Percentiles rank a stretch among this genome's conserved stretches.
Evolutionary conservation across 2,329 filamentous ascomycete species (phyloP).

Genomic region (Venturia carpophila): DNA sequence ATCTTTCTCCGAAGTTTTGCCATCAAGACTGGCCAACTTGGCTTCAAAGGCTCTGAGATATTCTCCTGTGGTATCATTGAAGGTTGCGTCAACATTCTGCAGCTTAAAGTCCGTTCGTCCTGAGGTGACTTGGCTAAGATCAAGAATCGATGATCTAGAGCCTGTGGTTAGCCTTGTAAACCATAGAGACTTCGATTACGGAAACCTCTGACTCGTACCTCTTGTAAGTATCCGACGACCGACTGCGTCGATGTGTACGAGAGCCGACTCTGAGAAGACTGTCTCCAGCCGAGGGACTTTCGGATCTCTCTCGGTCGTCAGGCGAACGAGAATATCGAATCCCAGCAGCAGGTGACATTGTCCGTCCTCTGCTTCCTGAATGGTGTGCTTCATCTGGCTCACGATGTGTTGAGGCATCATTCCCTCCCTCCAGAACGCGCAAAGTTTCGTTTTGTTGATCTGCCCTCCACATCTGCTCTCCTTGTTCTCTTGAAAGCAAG

Average conservation of each 20-base stretch:
- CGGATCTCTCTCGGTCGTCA: neutral
- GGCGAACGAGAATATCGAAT: neutral
- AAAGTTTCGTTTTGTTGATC: neutral
- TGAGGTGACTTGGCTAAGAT: slow-evolving; percentile 43
- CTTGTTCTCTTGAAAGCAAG: slow-evolving; percentile 1
- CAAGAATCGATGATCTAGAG: neutral
- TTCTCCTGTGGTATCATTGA: slow-evolving; percentile 56
- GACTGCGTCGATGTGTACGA: neutral
- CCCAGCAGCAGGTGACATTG: slow-evolving; percentile 1
- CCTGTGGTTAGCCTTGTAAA: neutral
- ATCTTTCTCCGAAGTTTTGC: slow-evolving; percentile 48
- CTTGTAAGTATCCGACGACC: neutral
- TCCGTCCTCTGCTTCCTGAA: slow-evolving; percentile 2
- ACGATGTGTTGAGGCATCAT: neutral
- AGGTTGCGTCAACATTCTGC: slow-evolving; percentile 61
- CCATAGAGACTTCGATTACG: neutral
- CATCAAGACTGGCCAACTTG: slow-evolving; percentile 35
- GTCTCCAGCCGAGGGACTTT: neutral
- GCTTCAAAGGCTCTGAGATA: slow-evolving; percentile 53
- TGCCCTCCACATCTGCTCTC: slow-evolving; percentile 3
- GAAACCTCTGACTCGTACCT: neutral
- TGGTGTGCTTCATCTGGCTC: slow-evolving; percentile 5
- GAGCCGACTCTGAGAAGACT: neutral
- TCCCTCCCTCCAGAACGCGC: neutral
- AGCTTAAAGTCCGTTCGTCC: slow-evolving; percentile 55